Percentiles rank a stretch among this genome's conserved stretches.
Evolutionary conservation across 495 filamentous ascomycete genomes (phyloP).

Genomic region (Copromyces sp.): DNA sequence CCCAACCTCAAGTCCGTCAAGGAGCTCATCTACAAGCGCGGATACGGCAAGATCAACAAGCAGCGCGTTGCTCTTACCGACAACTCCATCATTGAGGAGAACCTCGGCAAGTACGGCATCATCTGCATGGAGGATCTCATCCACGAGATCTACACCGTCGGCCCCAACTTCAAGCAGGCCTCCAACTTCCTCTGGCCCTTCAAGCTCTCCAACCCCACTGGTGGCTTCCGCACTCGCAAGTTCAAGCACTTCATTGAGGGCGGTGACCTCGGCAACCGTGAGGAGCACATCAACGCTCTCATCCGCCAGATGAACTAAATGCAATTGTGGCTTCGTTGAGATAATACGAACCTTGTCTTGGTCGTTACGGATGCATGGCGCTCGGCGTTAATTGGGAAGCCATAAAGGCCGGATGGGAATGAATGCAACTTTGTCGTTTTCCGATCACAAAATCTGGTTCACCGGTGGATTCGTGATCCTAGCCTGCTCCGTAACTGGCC

Average conservation of each 20-base stretch:
- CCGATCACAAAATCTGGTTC: slow-evolving; percentile 11
- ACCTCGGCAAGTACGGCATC: slow-evolving; percentile 94
- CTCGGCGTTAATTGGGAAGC: slow-evolving; percentile 21
- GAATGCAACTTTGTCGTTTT: slow-evolving; percentile 20
- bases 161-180: slow-evolving; percentile 99
- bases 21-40: slow-evolving; percentile 99
- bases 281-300: slow-evolving; percentile 96
- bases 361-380: slow-evolving; percentile 29
- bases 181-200: slow-evolving; percentile 99
- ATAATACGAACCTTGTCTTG: slow-evolving; percentile 27
- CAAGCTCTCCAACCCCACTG: slow-evolving; percentile 96
- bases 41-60: slow-evolving; percentile 95
- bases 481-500: slow-evolving; percentile 12
- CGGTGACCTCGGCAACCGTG: slow-evolving; percentile 94
- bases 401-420: slow-evolving; percentile 19
- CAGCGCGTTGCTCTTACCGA: slow-evolving; percentile 93
- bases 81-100: slow-evolving; percentile 94
- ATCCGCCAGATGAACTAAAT: slow-evolving; percentile 97
- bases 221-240: slow-evolving; percentile 90
- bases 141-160: slow-evolving; percentile 98
- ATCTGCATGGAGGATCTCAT: slow-evolving; percentile 99
- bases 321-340: slow-evolving; percentile 9
- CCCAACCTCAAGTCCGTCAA: slow-evolving; percentile 98
- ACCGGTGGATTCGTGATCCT: slow-evolving; percentile 14
- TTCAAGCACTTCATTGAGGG: slow-evolving; percentile 99